Conservation (phyloP, 352 stramenopile species). For the Globisporangium lucens region DNA sequence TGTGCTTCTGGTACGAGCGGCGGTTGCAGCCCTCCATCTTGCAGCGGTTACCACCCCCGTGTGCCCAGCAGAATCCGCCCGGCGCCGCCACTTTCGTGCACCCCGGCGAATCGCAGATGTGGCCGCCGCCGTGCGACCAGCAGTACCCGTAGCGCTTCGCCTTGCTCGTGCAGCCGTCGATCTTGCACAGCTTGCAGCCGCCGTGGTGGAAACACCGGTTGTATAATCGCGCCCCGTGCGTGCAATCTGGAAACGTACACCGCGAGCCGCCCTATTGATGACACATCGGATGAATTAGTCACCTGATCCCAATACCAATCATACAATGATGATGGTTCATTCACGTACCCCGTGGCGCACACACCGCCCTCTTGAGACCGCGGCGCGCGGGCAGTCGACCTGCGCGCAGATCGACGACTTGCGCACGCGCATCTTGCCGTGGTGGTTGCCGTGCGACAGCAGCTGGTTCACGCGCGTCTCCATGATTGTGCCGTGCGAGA, state of each 20-base stretch:
- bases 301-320: neutral
- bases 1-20: conserved; percentile 63
- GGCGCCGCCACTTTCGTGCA: conserved; percentile 69
- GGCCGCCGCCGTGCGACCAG: conserved; percentile 64
- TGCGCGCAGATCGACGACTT: conserved; percentile 63
- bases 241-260: conserved; percentile 58
- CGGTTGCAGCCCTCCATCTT: conserved; percentile 66
- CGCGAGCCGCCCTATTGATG: conserved; percentile 38
- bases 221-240: conserved; percentile 52
- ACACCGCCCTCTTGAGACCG: conserved; percentile 50
- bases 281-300: neutral
- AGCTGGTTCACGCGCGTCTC: conserved; percentile 59
- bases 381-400: conserved; percentile 43
- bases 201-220: conserved; percentile 70
- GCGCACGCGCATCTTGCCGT: conserved; percentile 67
- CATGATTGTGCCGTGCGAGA: conserved; percentile 44
- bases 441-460: conserved; percentile 50
- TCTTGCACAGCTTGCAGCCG: conserved; percentile 62
- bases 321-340: neutral
- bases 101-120: conserved; percentile 45
- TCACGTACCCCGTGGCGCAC: conserved; percentile 41
- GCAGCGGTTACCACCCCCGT: conserved; percentile 71
- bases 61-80: conserved; percentile 64
- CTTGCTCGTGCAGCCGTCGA: conserved; percentile 58
- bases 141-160: conserved; percentile 72